These are phyloP conservation scores for Westerdykella aurantiaca DNA, from an alignment of 2,329 filamentous ascomycete species.

Conservation along the genomic window DNA sequence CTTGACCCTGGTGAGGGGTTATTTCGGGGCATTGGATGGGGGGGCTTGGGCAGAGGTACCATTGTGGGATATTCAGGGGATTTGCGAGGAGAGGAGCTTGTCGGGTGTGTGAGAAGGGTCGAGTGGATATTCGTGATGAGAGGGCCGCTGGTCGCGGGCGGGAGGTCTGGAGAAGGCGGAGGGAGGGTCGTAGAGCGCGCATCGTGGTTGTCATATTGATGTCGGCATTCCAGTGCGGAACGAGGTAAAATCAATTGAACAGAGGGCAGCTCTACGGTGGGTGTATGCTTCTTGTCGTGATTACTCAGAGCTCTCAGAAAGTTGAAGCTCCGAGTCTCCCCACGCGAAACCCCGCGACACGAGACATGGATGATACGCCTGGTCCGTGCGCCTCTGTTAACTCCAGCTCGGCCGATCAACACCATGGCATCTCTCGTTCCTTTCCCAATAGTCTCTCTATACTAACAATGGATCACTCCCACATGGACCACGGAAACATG, in stretches of 20 bases:
- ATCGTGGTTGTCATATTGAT: slow-evolving; percentile 9
- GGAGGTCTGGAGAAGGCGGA: slow-evolving; percentile 11
- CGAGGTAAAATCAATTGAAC: no score
- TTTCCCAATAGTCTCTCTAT: neutral
- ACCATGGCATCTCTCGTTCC: neutral
- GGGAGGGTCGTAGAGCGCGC: slow-evolving; percentile 15
- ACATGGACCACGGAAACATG: slow-evolving; percentile 42
- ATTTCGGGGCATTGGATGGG: neutral
- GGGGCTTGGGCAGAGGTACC: slow-evolving; percentile 18
- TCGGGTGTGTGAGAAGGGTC: slow-evolving; percentile 24
- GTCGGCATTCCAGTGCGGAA: neutral
- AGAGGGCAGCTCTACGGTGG: no score
- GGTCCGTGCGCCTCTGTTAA: neutral
- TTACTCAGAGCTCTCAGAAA: neutral
- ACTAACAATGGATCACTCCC: slow-evolving; percentile 20
- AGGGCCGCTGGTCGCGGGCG: slow-evolving; percentile 7
- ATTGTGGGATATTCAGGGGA: slow-evolving; percentile 40
- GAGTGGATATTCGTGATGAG: slow-evolving; percentile 10
- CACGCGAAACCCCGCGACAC: neutral
- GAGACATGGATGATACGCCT: neutral
- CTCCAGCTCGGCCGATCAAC: neutral
- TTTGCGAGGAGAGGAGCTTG: slow-evolving; percentile 19
- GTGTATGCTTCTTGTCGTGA: neutral
- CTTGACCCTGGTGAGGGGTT: slow-evolving; percentile 60
- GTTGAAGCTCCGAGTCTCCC: neutral